Percentiles rank a stretch among this genome's conserved stretches.
phyloP scores from a whole-genome alignment of 2,329 filamentous ascomycete genomes.

The Xylaria sp. region DNA sequence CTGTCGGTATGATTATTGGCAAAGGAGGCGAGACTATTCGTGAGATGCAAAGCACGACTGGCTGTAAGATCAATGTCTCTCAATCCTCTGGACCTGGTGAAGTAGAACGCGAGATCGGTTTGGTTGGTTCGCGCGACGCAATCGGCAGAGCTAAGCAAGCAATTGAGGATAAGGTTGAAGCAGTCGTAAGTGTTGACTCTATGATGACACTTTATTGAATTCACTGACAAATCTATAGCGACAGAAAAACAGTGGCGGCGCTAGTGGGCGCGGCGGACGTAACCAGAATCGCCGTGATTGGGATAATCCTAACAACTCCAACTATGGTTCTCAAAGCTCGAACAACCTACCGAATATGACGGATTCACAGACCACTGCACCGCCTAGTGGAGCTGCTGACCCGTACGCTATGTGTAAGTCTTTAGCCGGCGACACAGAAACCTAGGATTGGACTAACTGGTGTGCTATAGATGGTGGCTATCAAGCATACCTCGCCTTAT shows the following conservation, averaged over 20 bases:
- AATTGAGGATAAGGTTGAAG: constrained; percentile 91
- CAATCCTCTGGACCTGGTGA: constrained; percentile 79
- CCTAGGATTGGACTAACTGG: constrained; percentile 33
- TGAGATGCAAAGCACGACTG: constrained; percentile 85
- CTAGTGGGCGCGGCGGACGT: constrained; percentile 48
- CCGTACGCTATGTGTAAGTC: constrained; percentile 77
- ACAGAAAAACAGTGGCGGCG: constrained; percentile 60
- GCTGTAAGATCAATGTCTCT: constrained; percentile 94
- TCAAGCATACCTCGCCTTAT: constrained; percentile 78
- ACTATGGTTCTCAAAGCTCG: constrained; percentile 56
- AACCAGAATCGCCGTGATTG: constrained; percentile 55
- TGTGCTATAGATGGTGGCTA: constrained; percentile 77
- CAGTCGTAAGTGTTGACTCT: constrained; percentile 67
- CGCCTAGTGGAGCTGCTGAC: constrained; percentile 62
- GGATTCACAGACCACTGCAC: constrained; percentile 44
- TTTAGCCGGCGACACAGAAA: not conserved
- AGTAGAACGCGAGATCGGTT: constrained; percentile 82
- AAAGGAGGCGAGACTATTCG: constrained; percentile 94
- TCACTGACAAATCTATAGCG: constrained; percentile 49
- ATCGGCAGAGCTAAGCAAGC: constrained; percentile 82
- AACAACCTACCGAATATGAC: constrained; percentile 50
- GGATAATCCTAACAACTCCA: constrained; percentile 59
- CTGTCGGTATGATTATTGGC: constrained; percentile 95
- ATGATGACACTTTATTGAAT: not conserved
- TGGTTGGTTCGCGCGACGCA: constrained; percentile 77